Percentiles rank a stretch among this genome's conserved stretches.
Conservation (phyloP, 179 eudicot genomes). For the Drosera spatulata region DNA sequence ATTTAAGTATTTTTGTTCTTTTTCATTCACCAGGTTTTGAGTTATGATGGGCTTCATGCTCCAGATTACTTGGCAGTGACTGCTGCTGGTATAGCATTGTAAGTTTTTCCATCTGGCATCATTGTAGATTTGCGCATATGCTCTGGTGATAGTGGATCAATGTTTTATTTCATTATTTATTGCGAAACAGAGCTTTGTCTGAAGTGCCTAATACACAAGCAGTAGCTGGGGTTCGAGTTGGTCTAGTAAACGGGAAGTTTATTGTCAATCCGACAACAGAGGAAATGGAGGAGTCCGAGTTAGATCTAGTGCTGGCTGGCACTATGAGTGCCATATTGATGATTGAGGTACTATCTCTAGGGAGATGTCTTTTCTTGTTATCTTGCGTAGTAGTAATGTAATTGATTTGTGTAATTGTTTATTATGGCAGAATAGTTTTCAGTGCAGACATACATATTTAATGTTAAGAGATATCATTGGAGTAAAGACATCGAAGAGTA, state of each 20-base stretch:
- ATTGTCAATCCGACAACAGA: slow-evolving; percentile 86
- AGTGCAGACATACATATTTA: too few species aligned
- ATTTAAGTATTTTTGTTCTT: background rate
- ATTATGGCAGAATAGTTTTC: too few species aligned
- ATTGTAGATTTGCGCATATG: background rate
- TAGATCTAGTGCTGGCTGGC: slow-evolving; percentile 90
- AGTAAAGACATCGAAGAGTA: too few species aligned
- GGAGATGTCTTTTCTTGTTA: too few species aligned
- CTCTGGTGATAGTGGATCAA: background rate
- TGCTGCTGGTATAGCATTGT: slow-evolving; percentile 99
- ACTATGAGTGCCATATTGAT: slow-evolving; percentile 81
- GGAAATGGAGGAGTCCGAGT: slow-evolving; percentile 90
- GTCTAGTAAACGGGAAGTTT: slow-evolving; percentile 73
- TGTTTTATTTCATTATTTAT: background rate
- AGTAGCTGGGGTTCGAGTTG: slow-evolving; percentile 91
- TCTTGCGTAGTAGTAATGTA: too few species aligned
- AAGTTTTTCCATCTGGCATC: slow-evolving; percentile 13
- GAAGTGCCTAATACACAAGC: slow-evolving; percentile 75
- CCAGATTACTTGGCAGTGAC: slow-evolving; percentile 96
- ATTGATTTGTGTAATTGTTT: too few species aligned
- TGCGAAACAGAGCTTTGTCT: slow-evolving; percentile 65
- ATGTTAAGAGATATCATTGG: too few species aligned
- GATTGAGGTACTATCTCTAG: slow-evolving; percentile 63
- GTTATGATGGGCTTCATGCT: slow-evolving; percentile 94
- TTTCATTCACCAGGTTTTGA: slow-evolving; percentile 57